These are phyloP conservation scores for Lithohypha guttulata DNA, from an alignment of 2,329 filamentous ascomycete genomes.

Conservation along the genomic window DNA sequence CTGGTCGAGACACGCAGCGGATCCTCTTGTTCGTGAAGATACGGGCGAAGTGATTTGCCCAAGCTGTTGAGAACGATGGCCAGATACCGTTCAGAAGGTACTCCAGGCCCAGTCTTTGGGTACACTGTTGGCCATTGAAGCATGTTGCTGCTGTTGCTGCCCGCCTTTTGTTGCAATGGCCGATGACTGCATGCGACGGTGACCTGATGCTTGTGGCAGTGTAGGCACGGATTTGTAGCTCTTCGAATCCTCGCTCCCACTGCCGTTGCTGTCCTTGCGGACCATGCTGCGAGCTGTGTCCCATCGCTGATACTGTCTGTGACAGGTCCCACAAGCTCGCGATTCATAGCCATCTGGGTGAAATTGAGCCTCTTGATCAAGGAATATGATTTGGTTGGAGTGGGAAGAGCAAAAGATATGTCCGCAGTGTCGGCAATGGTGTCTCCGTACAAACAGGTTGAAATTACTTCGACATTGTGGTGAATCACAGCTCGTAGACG, in stretches of 20 bases:
- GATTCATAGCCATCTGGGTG: constrained; percentile 47
- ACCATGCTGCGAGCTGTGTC: constrained; percentile 38
- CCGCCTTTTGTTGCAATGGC: constrained; percentile 22
- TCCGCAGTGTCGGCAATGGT: constrained; percentile 57
- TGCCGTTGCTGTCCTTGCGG: constrained; percentile 38
- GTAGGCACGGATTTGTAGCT: constrained; percentile 16
- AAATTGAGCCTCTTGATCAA: constrained; percentile 54
- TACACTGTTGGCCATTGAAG: constrained; percentile 43
- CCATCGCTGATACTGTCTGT: constrained; percentile 48
- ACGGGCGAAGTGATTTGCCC: neutral
- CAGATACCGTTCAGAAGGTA: constrained; percentile 40
- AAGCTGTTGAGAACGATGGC: neutral
- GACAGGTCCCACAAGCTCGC: constrained; percentile 52
- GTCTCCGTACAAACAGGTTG: constrained; percentile 50
- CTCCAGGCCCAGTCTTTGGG: constrained; percentile 53
- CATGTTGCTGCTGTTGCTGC: constrained; percentile 24
- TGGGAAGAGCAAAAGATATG: constrained; percentile 55
- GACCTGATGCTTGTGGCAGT: constrained; percentile 10
- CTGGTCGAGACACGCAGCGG: neutral
- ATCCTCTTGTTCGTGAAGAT: neutral
- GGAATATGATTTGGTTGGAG: constrained; percentile 44
- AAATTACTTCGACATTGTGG: constrained; percentile 49
- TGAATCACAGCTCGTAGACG: constrained; percentile 46
- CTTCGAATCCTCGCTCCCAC: constrained; percentile 15
- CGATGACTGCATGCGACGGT: constrained; percentile 19